These are phyloP conservation scores for Lasiodiplodia theobromae DNA, from an alignment of 2,329 filamentous ascomycete species.

Conservation along the genomic window DNA sequence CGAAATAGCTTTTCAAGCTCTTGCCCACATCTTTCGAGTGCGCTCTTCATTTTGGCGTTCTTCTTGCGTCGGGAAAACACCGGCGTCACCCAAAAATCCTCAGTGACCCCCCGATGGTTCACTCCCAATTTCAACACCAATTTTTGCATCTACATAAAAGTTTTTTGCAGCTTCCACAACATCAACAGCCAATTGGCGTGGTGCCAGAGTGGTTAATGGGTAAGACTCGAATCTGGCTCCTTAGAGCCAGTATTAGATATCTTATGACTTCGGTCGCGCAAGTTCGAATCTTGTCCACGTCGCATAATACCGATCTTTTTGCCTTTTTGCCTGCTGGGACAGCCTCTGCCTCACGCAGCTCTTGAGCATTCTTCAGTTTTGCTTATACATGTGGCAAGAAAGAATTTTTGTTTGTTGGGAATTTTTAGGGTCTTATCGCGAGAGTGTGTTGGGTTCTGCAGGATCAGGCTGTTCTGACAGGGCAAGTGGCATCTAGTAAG, in stretches of 20 bases:
- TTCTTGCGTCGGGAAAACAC: background rate
- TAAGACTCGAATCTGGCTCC: background rate
- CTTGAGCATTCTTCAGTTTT: background rate
- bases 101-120: background rate
- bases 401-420: background rate
- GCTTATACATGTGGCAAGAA: background rate
- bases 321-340: background rate
- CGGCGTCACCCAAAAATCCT: background rate
- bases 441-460: too few relatives aligned
- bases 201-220: constrained; percentile 1
- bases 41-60: background rate
- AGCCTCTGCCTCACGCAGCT: background rate
- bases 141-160: background rate
- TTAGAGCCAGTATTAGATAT: background rate
- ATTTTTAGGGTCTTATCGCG: background rate
- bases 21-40: background rate
- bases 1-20: background rate
- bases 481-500: too few relatives aligned
- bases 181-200: background rate
- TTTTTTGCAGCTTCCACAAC: background rate
- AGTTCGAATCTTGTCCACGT: background rate
- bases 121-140: background rate
- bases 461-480: too few relatives aligned
- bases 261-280: background rate
- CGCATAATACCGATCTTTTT: background rate